A percentile compares a stretch with the other conserved stretches of the same genome.
Conservation (phyloP, 768 basidiomycete genomes). For the Mycena pura region DNA sequence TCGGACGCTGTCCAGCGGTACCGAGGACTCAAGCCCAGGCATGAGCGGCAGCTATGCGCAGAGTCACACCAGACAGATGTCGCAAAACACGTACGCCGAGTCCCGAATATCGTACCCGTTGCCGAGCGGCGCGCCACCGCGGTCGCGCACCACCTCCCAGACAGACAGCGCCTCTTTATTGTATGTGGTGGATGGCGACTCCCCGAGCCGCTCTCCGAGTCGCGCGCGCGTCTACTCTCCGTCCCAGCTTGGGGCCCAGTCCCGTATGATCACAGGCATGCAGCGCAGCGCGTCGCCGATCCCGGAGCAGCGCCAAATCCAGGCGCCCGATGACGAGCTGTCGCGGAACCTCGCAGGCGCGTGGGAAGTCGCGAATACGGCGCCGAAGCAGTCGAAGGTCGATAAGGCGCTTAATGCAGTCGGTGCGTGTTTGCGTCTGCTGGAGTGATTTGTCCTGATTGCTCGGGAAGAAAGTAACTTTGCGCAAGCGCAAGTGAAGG, state of each 20-base stretch:
- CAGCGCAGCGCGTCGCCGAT: conserved; percentile 6
- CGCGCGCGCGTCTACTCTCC: conserved; percentile 14
- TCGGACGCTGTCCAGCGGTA: not conserved
- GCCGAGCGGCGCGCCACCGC: conserved; percentile 11
- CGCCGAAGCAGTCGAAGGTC: conserved; percentile 16
- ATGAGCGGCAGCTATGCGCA: not conserved
- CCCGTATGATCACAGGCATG: not conserved
- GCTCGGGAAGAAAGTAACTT: conserved; percentile 9
- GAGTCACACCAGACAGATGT: conserved; percentile 13
- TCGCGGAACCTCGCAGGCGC: conserved; percentile 20
- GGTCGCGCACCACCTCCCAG: conserved; percentile 15
- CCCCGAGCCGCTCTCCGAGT: too few relatives aligned
- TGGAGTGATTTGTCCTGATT: not conserved
- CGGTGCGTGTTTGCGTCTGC: not conserved
- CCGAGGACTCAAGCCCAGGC: not conserved
- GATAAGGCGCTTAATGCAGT: conserved; percentile 19
- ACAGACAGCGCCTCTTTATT: not conserved
- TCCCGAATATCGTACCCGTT: conserved; percentile 1
- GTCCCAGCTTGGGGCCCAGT: conserved; percentile 11
- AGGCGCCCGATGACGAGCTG: conserved; percentile 24
- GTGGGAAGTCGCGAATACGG: conserved; percentile 23
- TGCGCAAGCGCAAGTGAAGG: conserved; percentile 9
- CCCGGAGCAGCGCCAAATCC: not conserved
- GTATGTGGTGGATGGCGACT: conserved; percentile 1
- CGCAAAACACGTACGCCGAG: not conserved